Base-by-base conservation (phyloP, 225 moss, liverwort and hornwort species). In the Pseudoscleropodium purum region DNA sequence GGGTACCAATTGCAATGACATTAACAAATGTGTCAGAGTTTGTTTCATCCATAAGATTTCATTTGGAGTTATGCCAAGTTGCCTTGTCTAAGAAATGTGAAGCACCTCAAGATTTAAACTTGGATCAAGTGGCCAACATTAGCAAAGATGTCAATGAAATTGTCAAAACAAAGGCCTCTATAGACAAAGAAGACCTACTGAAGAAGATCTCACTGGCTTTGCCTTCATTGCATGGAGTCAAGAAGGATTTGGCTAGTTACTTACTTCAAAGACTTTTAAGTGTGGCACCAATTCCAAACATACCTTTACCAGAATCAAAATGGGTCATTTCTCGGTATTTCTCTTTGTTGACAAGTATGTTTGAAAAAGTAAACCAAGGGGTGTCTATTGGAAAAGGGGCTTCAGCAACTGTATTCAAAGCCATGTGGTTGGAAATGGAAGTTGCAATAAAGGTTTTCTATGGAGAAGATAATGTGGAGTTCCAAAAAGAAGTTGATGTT, bases 381-480 rank as follows among this genome's bases (percentile, higher is more conserved):
- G 19, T 4, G 61, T 4, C 17, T 7, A 60, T 85, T 34, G 61
- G 85, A 15, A 43, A 5, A 61, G 85, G 85, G 5, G 0, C 70
- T 3, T 60, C 7, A 11, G 4, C 45, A 19, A 74, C 12, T 18
- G 61, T 85, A 0, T 47, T 24, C 8, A 47, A 85, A 61, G 61
- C 34, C 33, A 36, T 10, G 36, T 85, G 85, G 85, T 45, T 85
- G 4, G 36, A 21, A 61, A 61, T 74, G 34, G 34, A 61, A 36
- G 85, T 61, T 16, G 85, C 45, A 1, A 1, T 33, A 4, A 85
- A 85, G 74, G 21, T 57, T 59, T 73, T 85, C 4, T 45, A 43
- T 60, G 41, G 34, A 12, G 5, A 60, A 47, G 0, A 6, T 11
- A 25, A 18, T 18, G 13, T 0, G 0, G 2, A 23, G 4, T 85